Percentiles rank a stretch among this genome's conserved stretches.
These are phyloP conservation scores for Ilyonectria sp. DNA, from an alignment of 2,329 filamentous ascomycete species.

Conservation along the genomic window DNA sequence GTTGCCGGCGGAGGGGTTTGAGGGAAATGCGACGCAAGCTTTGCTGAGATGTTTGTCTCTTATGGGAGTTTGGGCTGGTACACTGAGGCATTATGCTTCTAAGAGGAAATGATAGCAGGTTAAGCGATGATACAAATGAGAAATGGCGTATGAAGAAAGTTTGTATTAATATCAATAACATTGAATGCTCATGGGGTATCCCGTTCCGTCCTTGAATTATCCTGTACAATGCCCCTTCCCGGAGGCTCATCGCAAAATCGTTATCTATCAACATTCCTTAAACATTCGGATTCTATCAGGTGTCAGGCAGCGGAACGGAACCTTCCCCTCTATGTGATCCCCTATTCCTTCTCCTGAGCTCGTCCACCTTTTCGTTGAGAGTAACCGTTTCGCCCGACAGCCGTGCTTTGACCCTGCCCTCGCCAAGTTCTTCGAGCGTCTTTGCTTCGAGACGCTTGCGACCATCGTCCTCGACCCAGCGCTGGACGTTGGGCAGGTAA, in stretches of 20 bases:
- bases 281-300: conserved; percentile 22
- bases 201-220: conserved; percentile 16
- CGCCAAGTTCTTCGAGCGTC: conserved; percentile 66
- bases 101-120: background rate
- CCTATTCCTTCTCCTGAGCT: conserved; percentile 54
- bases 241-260: conserved; percentile 16
- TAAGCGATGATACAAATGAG: background rate
- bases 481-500: conserved; percentile 65
- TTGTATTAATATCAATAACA: background rate
- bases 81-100: background rate
- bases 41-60: background rate
- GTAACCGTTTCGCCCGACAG: conserved; percentile 62
- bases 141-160: background rate
- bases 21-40: background rate
- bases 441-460: conserved; percentile 60
- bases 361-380: conserved; percentile 59
- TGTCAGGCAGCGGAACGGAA: conserved; percentile 39
- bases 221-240: conserved; percentile 15
- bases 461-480: conserved; percentile 55
- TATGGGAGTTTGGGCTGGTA: background rate
- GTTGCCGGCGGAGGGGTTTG: conserved; percentile 1
- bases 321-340: conserved; percentile 41
- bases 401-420: conserved; percentile 61
- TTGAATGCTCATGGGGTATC: conserved; percentile 32
- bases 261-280: conserved; percentile 8